Conservation (phyloP, 176 grass and related monocot species). For the Zizania latifolia region DNA sequence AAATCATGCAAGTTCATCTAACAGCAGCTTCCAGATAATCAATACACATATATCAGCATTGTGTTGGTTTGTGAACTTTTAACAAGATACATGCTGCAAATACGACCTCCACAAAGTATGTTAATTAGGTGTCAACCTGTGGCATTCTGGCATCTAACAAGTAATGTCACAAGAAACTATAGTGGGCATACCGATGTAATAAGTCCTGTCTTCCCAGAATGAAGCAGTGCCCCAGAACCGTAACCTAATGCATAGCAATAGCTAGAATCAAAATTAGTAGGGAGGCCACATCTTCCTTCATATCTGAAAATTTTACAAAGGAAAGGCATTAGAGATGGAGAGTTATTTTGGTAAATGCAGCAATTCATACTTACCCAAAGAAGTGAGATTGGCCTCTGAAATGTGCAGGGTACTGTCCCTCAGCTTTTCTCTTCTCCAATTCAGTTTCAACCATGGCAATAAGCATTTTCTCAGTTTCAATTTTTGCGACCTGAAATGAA, state of each 20-base stretch:
- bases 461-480: constrained; percentile 99
- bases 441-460: constrained; percentile 98
- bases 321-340: neutral
- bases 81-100: too few relatives aligned
- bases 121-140: too few relatives aligned
- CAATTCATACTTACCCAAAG: constrained; percentile 62
- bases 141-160: too few relatives aligned
- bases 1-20: constrained; percentile 4
- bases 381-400: constrained; percentile 97
- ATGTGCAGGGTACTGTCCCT: constrained; percentile 62
- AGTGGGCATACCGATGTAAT: constrained; percentile 70
- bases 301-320: constrained; percentile 58
- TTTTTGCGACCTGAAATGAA: constrained; percentile 77
- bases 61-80: too few relatives aligned
- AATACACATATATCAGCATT: too few relatives aligned
- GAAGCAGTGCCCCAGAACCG: constrained; percentile 77
- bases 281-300: constrained; percentile 94
- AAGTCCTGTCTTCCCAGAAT: constrained; percentile 81
- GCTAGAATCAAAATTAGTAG: constrained; percentile 91
- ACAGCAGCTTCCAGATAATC: too few relatives aligned
- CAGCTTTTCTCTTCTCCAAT: constrained; percentile 82
- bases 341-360: neutral
- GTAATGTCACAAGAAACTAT: too few relatives aligned
- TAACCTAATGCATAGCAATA: constrained; percentile 93
- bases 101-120: too few relatives aligned